A percentile compares a stretch with the other conserved stretches of the same genome.
These are phyloP conservation scores for Penicillium macrosclerotiorum DNA, from an alignment of 495 filamentous ascomycete species.

Conservation along the genomic window DNA sequence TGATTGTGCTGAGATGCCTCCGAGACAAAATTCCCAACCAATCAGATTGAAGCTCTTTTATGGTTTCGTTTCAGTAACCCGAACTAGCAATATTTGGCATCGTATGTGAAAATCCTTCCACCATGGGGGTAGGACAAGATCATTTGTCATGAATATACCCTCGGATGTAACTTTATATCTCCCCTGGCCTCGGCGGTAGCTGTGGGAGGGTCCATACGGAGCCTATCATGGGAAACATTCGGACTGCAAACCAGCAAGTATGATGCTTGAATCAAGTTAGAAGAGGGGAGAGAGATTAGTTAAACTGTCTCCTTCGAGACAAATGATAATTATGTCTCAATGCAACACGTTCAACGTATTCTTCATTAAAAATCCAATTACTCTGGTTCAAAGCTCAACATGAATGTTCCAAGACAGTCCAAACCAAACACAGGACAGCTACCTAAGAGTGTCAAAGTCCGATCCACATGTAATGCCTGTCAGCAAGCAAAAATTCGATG, in stretches of 20 bases:
- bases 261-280: neutral
- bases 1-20: too few species aligned
- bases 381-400: neutral
- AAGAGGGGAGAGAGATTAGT: neutral
- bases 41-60: too few species aligned
- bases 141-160: conserved; percentile 8
- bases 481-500: conserved; percentile 51
- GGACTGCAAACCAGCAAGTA: neutral
- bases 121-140: conserved; percentile 17
- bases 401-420: conserved; percentile 14
- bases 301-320: neutral
- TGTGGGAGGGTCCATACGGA: neutral
- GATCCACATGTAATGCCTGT: conserved; percentile 49
- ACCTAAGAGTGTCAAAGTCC: conserved; percentile 42
- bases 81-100: too few species aligned
- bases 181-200: conserved; percentile 1
- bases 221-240: neutral
- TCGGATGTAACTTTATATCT: conserved; percentile 23
- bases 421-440: conserved; percentile 16
- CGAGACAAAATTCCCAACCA: neutral
- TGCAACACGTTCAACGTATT: neutral
- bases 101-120: neutral
- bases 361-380: neutral
- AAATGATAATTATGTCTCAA: neutral
- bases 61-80: too few species aligned